Percentiles rank a stretch among this genome's conserved stretches.
Conservation (phyloP, 192 early-diverging fungal genomes). For the Coemansia sp. region DNA sequence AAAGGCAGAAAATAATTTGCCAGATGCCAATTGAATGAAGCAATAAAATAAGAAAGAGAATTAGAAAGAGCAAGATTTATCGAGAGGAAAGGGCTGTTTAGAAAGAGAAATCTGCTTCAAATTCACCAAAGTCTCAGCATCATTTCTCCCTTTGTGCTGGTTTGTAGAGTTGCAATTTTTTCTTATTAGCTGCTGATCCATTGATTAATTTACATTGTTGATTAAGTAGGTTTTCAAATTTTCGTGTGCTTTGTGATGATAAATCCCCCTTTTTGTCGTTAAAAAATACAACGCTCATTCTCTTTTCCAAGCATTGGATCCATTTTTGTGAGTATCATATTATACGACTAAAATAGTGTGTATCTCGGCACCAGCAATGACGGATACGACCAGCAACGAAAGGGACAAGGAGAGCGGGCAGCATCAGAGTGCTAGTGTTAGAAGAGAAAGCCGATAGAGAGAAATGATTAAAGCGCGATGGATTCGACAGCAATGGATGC, state of each 20-base stretch:
- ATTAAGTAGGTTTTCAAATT: too few relatives aligned
- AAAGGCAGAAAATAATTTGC: not conserved
- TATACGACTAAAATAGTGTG: not conserved
- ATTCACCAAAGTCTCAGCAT: slow-evolving; percentile 43
- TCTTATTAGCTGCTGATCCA: too few relatives aligned
- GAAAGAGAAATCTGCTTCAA: not conserved
- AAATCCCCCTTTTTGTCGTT: too few relatives aligned
- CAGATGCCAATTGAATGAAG: slow-evolving; percentile 1
- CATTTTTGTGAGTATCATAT: slow-evolving; percentile 31
- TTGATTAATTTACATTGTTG: slow-evolving; percentile 11
- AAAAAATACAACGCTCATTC: slow-evolving; percentile 7
- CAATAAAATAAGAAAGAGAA: not conserved
- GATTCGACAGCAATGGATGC: slow-evolving; percentile 14
- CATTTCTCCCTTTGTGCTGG: slow-evolving; percentile 59
- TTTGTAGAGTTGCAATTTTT: slow-evolving; percentile 23
- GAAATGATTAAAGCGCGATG: not conserved
- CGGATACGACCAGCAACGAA: not conserved
- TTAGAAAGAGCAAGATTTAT: not conserved
- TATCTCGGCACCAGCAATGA: not conserved
- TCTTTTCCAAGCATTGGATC: slow-evolving; percentile 22
- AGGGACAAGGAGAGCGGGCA: not conserved
- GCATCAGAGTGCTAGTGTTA: not conserved
- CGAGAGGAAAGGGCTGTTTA: not conserved
- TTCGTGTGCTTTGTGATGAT: too few relatives aligned
- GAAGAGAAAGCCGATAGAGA: not conserved